A percentile compares a stretch with the other conserved stretches of the same genome.
Evolutionary conservation across 495 filamentous ascomycete species (phyloP).

Genomic region (Penicillium manginii): DNA sequence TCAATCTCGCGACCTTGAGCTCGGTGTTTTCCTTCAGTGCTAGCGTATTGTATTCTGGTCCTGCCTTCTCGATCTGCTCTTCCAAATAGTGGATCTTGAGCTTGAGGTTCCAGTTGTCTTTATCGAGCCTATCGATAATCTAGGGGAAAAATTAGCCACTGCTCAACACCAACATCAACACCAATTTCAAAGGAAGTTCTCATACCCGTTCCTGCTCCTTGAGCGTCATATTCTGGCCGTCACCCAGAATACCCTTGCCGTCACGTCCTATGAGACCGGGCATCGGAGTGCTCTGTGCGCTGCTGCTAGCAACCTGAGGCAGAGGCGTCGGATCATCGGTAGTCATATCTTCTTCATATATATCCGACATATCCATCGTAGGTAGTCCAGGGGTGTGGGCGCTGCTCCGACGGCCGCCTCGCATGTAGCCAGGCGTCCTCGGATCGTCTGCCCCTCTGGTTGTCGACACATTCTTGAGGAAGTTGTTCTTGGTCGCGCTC

Average conservation of each 20-base stretch:
- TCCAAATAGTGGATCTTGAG: constrained; percentile 96
- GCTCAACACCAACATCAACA: no score
- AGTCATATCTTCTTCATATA: constrained; percentile 68
- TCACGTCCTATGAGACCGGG: constrained; percentile 63
- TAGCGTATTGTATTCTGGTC: constrained; percentile 82
- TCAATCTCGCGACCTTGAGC: constrained; percentile 86
- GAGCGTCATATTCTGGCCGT: constrained; percentile 78
- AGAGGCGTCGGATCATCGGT: constrained; percentile 63
- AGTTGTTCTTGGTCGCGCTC: constrained; percentile 82
- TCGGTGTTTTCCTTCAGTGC: constrained; percentile 94
- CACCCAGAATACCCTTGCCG: constrained; percentile 65
- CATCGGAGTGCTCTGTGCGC: constrained; percentile 78
- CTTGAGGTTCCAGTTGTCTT: constrained; percentile 94
- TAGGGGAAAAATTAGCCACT: constrained; percentile 28
- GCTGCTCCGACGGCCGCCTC: constrained; percentile 60
- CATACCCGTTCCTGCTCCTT: constrained; percentile 89
- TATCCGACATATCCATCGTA: constrained; percentile 59
- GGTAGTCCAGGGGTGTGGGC: constrained; percentile 68
- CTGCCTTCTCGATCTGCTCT: constrained; percentile 80
- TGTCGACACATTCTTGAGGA: constrained; percentile 57
- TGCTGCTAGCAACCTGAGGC: constrained; percentile 76
- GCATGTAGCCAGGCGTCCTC: constrained; percentile 72
- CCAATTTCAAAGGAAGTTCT: neutral
- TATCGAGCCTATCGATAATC: constrained; percentile 92
- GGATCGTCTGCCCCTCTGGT: constrained; percentile 57